Conservation (phyloP, 345 rosid genomes). For the Linum tenue region DNA sequence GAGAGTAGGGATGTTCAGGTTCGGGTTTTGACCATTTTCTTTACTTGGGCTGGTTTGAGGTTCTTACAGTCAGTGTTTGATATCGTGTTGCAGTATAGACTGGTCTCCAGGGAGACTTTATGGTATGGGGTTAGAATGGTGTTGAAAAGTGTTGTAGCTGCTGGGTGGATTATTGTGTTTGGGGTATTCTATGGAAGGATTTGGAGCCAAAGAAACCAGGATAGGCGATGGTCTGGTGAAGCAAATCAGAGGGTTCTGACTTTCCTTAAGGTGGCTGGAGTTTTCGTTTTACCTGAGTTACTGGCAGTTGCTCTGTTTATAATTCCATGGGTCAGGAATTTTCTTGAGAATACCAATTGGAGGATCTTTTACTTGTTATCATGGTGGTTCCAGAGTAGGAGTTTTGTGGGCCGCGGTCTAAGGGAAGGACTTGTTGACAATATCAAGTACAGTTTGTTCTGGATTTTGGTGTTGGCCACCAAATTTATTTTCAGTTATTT, state of each 20-base stretch:
- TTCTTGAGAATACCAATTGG: constrained; percentile 87
- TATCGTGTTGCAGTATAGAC: constrained; percentile 47
- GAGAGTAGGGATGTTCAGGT: constrained; percentile 44
- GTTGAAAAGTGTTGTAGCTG: constrained; percentile 56
- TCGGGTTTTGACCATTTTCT: constrained; percentile 55
- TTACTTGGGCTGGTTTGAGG: constrained; percentile 85
- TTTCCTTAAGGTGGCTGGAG: constrained; percentile 58
- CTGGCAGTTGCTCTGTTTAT: constrained; percentile 70
- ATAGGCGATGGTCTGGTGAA: constrained; percentile 36
- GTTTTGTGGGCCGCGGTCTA: constrained; percentile 75
- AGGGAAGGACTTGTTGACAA: constrained; percentile 77
- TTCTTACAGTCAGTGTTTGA: constrained; percentile 75
- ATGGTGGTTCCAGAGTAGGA: constrained; percentile 80
- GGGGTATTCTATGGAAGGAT: constrained; percentile 58
- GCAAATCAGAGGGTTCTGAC: constrained; percentile 38
- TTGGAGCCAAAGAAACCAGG: constrained; percentile 56
- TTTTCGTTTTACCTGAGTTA: constrained; percentile 62
- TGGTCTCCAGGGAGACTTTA: constrained; percentile 71
- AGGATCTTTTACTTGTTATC: constrained; percentile 43
- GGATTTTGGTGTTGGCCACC: constrained; percentile 72
- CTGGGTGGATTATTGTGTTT: constrained; percentile 60
- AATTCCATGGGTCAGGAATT: constrained; percentile 86
- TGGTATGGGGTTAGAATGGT: constrained; percentile 68
- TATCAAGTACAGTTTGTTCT: constrained; percentile 66
- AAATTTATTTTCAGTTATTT: constrained; percentile 78